Base-by-base conservation (phyloP, 2,329 filamentous ascomycete genomes). In the Dothideomycetes sp. region DNA sequence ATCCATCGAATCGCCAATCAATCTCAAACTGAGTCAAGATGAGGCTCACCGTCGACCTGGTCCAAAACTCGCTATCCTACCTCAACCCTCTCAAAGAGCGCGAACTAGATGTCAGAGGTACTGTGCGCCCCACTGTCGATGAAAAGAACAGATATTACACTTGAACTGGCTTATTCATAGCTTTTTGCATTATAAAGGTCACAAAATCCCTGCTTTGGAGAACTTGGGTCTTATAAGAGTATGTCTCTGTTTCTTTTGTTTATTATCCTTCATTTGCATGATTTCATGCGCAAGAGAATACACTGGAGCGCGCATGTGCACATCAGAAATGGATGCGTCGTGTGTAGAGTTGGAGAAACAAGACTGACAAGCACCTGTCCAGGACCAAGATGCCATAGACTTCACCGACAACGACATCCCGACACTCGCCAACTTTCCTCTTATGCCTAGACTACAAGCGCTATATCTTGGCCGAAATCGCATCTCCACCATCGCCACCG, bases 31-130 rank as follows among this genome's bases (percentile, higher is more conserved):
- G 12, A 12, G 8, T 54, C 59, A 68, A 48, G 35, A 96, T 98
- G 91, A 81, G 89, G 73, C 79, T 98, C 68, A 95, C 89, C 48
- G 81, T 85, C 52, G 91, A 96, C 64, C 79, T 96, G 57, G 93
- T 98, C 68, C 78, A 86, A 65, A 80, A 78, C 64, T 94, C 91
- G 60, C 82, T 94, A 52, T 95, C 89, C 63, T 98, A 95, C 74
- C 83, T 96, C 67, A 98, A 96, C 68, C 88, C 89, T 62, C 77
- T 98, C 64, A 94, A 91, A 70, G 91, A 98, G 75, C 86, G 91
- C 65, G 91, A 98, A 77, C 79, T 98, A 63, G 88, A 96, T 73
- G 85, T 98, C 57, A 81, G 91, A 94, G 91, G 91, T 96, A 84
- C 79, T 87, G 53, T 48, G n/a, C 49, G 42, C 38, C 47, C 48